Evolutionary conservation across 441 rosid genomes (phyloP).

Genomic region (Populus hybrid): DNA sequence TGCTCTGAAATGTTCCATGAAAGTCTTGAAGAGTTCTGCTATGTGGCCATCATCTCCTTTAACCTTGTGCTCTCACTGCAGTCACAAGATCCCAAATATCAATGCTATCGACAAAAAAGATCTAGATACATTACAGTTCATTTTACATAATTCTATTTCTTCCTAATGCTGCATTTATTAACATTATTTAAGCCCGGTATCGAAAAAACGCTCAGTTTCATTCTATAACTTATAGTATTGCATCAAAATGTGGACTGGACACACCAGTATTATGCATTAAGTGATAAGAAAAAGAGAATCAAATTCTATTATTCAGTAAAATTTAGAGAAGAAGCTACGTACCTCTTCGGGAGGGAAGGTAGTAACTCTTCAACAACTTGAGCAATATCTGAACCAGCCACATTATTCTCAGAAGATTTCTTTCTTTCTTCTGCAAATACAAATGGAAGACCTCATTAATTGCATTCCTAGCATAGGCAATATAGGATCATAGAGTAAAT

Average conservation of each 20-base stretch:
- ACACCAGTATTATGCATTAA: not conserved
- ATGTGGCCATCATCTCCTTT: conserved; percentile 35
- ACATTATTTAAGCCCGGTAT: not conserved
- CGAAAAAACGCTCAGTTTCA: not conserved
- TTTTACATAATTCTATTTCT: not conserved
- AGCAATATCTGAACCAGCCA: conserved; percentile 25
- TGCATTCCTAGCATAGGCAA: not conserved
- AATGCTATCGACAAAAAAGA: not conserved
- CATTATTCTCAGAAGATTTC: conserved; percentile 22
- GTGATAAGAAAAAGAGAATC: not conserved
- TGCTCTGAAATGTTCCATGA: not conserved
- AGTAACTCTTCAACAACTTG: conserved; percentile 40
- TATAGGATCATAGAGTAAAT: too few species aligned
- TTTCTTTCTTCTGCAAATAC: conserved; percentile 26
- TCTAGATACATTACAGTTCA: not conserved
- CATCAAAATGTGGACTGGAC: not conserved
- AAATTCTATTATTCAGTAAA: not conserved
- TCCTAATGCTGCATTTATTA: not conserved
- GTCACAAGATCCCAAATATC: conserved; percentile 6
- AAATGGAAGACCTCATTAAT: conserved; percentile 9
- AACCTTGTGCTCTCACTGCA: conserved; percentile 49
- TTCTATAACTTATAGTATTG: not conserved
- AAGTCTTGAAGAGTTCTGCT: not conserved
- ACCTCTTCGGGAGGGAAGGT: conserved; percentile 63
- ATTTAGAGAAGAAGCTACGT: not conserved